phyloP scores from a whole-genome alignment of 257 asterid genomes.

The Thymus quinquecostatus region DNA sequence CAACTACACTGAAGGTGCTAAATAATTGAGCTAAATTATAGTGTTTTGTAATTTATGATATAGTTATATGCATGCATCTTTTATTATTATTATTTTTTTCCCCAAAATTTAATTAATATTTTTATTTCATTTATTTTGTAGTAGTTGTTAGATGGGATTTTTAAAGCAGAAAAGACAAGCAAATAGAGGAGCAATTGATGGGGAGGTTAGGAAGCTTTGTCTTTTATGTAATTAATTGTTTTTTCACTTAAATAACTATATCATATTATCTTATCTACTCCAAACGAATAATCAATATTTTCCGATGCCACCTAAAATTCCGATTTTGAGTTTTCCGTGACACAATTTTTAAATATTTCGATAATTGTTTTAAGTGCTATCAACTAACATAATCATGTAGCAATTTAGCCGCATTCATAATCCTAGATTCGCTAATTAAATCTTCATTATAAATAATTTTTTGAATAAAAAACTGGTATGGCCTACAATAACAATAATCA shows the following conservation, averaged over 20 bases:
- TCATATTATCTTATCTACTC: not conserved
- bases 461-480: not conserved
- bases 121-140: not conserved
- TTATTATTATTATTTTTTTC: too few relatives aligned
- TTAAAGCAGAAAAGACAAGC: slow-evolving; percentile 37
- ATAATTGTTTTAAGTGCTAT: not conserved
- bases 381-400: slow-evolving; percentile 28
- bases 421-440: slow-evolving; percentile 26
- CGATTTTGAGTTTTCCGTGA: too few relatives aligned
- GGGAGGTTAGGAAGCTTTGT: slow-evolving; percentile 33
- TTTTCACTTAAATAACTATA: not conserved
- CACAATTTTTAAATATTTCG: too few relatives aligned
- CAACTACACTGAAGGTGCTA: too few relatives aligned
- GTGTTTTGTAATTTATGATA: too few relatives aligned
- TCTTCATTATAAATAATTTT: not conserved
- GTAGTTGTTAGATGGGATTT: slow-evolving; percentile 37
- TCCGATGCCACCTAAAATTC: not conserved
- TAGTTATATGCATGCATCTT: too few relatives aligned
- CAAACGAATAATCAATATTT: not conserved
- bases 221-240: slow-evolving; percentile 19
- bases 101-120: too few relatives aligned
- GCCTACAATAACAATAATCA: not conserved
- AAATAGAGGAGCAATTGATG: slow-evolving; percentile 28
- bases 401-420: slow-evolving; percentile 27
- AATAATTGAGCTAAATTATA: too few relatives aligned